phyloP scores from a whole-genome alignment of 169 alveolate species.

The Plasmodium knowlesi region DNA sequence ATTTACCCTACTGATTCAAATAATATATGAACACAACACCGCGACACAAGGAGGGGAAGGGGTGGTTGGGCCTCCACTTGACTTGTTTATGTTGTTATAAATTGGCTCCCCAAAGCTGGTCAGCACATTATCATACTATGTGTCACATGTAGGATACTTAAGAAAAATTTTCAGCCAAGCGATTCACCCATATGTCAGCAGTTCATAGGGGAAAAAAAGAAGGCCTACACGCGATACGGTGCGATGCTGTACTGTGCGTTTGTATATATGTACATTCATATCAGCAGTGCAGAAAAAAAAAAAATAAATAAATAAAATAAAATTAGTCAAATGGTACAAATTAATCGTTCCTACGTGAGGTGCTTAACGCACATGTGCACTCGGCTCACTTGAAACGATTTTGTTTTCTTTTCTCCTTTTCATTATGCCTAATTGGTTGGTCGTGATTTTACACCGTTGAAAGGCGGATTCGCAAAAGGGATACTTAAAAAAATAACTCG shows the following conservation, averaged over 20 bases:
- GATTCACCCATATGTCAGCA: neutral
- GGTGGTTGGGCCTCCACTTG: neutral
- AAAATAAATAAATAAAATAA: neutral
- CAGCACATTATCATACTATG: neutral
- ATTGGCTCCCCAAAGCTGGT: neutral
- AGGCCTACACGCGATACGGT: neutral
- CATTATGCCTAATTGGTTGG: neutral
- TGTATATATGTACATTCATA: no score
- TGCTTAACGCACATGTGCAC: neutral
- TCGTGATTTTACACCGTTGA: neutral
- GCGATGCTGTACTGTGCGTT: neutral
- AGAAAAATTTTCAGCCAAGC: neutral
- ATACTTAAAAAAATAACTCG: neutral
- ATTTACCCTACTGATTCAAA: neutral
- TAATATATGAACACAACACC: constrained; percentile 1
- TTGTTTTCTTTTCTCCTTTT: neutral
- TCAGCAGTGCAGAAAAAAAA: neutral
- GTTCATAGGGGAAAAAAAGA: neutral
- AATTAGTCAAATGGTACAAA: neutral
- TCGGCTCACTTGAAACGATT: neutral
- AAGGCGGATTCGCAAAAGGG: neutral
- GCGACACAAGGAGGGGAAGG: neutral
- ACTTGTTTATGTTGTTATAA: neutral
- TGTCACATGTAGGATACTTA: neutral
- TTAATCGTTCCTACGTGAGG: neutral